phyloP scores from a whole-genome alignment of 2,329 filamentous ascomycete genomes.

The Trichoderma gracile region DNA sequence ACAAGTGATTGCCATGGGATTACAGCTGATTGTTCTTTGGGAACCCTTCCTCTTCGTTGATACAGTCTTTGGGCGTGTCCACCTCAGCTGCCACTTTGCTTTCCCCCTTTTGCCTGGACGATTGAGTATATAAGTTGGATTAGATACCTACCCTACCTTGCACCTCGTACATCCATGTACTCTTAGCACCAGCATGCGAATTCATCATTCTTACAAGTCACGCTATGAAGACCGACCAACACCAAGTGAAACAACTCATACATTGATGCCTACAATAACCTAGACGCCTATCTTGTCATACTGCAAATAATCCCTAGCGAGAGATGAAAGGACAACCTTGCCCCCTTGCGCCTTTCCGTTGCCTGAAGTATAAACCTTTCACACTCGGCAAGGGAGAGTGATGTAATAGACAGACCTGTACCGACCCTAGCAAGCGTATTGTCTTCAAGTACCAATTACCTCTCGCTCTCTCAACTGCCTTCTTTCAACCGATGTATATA shows the following conservation, averaged over 20 bases:
- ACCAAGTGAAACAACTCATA: neutral
- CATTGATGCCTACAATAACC: neutral
- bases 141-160: too few relatives aligned
- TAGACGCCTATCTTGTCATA: conserved; percentile 3
- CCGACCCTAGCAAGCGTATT: neutral
- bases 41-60: too few relatives aligned
- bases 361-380: neutral
- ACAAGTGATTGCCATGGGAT: too few relatives aligned
- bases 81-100: too few relatives aligned
- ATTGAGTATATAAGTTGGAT: neutral
- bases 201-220: neutral
- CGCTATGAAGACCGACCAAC: neutral
- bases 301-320: neutral
- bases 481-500: neutral
- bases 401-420: neutral
- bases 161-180: too few relatives aligned
- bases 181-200: conserved; percentile 6
- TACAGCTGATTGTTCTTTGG: too few relatives aligned
- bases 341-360: conserved; percentile 1
- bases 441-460: neutral
- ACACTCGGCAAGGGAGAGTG: neutral
- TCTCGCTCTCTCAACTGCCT: neutral
- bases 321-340: neutral
- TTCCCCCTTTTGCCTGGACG: too few relatives aligned
- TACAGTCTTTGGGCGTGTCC: too few relatives aligned